A percentile compares a stretch with the other conserved stretches of the same genome.
Evolutionary conservation across 164 flowering plant genomes (phyloP).

Genomic region (Stephania cephalantha): DNA sequence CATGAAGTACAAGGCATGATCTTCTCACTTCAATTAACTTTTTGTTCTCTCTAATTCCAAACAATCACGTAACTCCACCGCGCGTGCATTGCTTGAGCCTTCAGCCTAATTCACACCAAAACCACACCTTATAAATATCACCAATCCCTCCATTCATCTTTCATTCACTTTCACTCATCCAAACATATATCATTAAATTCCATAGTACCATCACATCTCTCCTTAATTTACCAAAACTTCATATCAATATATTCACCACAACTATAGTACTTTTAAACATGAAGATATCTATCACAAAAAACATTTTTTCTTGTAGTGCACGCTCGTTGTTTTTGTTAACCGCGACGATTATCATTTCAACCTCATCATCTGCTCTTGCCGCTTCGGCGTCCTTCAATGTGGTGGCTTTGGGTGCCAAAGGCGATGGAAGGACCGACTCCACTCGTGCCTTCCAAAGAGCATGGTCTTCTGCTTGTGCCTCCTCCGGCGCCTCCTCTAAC

Average conservation of each 20-base stretch:
- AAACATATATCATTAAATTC: neutral
- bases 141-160: neutral
- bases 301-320: too few relatives aligned
- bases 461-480: slow-evolving; percentile 5
- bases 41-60: neutral
- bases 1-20: neutral
- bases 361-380: neutral
- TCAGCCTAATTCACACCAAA: neutral
- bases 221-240: too few relatives aligned
- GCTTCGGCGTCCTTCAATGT: slow-evolving; percentile 2
- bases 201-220: neutral
- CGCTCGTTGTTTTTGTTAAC: neutral
- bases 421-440: slow-evolving; percentile 4
- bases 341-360: too few relatives aligned
- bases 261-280: neutral
- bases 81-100: neutral
- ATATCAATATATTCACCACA: too few relatives aligned
- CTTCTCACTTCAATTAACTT: neutral
- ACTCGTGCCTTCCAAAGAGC: neutral
- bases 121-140: neutral
- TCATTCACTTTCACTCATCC: neutral
- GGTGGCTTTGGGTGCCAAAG: neutral
- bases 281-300: neutral
- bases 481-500: neutral
- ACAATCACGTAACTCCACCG: neutral